These are phyloP conservation scores for Penicillium cosmopolitanum DNA, from an alignment of 495 filamentous ascomycete species.

Conservation along the genomic window DNA sequence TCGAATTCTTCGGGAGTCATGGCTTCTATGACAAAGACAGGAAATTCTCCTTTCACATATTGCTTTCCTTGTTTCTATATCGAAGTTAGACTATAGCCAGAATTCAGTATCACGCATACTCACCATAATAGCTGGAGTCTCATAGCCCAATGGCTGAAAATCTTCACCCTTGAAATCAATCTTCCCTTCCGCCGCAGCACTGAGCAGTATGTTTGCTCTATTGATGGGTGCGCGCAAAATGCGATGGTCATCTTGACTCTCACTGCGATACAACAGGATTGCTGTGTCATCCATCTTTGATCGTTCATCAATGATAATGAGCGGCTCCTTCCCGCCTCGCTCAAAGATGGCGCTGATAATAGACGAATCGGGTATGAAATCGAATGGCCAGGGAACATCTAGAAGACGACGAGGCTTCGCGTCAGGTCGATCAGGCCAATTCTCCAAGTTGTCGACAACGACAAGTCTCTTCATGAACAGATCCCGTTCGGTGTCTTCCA, in stretches of 20 bases:
- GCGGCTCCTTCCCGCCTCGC: background rate
- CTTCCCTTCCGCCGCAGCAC: constrained; percentile 5
- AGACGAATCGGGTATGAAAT: constrained; percentile 5
- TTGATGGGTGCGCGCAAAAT: constrained; percentile 4
- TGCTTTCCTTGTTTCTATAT: constrained; percentile 4
- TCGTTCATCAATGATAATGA: constrained; percentile 10
- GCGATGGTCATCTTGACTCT: background rate
- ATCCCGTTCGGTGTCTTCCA: constrained; percentile 7
- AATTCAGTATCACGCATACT: background rate
- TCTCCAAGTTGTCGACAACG: constrained; percentile 1
- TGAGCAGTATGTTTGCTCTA: constrained; percentile 5
- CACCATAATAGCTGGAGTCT: background rate
- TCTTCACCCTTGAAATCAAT: background rate
- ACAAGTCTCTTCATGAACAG: constrained; percentile 10
- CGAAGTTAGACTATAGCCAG: background rate
- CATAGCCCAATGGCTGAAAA: background rate
- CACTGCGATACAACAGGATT: background rate
- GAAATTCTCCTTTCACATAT: background rate
- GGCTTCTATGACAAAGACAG: constrained; percentile 2
- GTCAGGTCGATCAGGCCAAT: constrained; percentile 15
- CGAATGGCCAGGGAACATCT: constrained; percentile 11
- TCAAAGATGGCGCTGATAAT: constrained; percentile 4
- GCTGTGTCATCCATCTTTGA: constrained; percentile 1
- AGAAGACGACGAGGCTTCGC: constrained; percentile 7
- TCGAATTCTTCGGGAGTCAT: constrained; percentile 8